phyloP scores from a whole-genome alignment of 345 rosid species.

The Eucalyptus cloeziana region DNA sequence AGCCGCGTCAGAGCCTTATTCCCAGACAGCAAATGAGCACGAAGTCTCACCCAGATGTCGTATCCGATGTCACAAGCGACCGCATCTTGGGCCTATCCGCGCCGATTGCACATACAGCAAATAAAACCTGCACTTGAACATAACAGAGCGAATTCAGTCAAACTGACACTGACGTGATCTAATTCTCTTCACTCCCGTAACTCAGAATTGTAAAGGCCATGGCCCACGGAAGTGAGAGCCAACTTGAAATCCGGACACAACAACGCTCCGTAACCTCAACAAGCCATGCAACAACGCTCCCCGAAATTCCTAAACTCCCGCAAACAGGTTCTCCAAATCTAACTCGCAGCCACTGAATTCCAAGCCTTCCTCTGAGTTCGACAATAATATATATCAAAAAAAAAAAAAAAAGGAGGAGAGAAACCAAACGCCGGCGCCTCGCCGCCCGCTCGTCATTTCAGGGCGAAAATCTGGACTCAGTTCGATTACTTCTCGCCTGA shows the following conservation, averaged over 20 bases:
- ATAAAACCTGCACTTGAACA: slow-evolving; percentile 30
- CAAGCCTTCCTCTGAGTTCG: neutral
- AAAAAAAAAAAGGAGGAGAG: neutral
- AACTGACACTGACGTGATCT: neutral
- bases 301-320: neutral
- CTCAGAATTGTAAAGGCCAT: neutral
- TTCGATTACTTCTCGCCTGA: neutral
- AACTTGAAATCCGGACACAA: neutral
- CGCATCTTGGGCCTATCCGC: slow-evolving; percentile 20
- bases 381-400: neutral
- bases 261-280: neutral
- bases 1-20: neutral
- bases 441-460: neutral
- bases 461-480: neutral
- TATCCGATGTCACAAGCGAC: slow-evolving; percentile 17
- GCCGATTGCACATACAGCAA: slow-evolving; percentile 3
- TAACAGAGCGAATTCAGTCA: neutral
- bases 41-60: slow-evolving; percentile 9
- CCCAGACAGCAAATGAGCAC: neutral
- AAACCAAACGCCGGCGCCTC: neutral
- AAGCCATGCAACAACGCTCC: neutral
- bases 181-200: neutral
- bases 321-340: neutral
- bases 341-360: neutral
- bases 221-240: neutral